Evolutionary conservation across 2,329 filamentous ascomycete species (phyloP).

Genomic region (Ophiostoma novo-ulmi): DNA sequence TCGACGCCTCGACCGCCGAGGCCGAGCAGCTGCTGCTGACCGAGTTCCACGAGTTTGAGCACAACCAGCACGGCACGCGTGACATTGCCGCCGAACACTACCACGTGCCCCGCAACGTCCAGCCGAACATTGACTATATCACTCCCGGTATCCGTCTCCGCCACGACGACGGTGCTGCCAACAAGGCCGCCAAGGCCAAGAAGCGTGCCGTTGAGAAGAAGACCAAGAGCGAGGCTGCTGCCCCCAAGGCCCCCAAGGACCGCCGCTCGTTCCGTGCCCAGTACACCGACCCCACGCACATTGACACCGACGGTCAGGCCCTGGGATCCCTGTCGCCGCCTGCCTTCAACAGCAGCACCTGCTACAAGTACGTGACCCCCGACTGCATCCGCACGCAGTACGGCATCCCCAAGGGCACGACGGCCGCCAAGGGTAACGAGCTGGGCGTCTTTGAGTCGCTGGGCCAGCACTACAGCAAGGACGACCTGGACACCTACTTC

Average conservation of each 20-base stretch:
- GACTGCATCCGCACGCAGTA: constrained; percentile 29
- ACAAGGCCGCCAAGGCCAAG: constrained; percentile 18
- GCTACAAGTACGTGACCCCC: constrained; percentile 27
- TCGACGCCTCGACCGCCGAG: constrained; percentile 30
- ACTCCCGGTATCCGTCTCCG: constrained; percentile 51
- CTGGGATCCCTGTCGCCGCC: constrained; percentile 8
- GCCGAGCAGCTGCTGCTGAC: constrained; percentile 30
- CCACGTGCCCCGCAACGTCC: constrained; percentile 45
- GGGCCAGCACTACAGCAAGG: constrained; percentile 31
- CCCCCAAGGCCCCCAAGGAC: constrained; percentile 1
- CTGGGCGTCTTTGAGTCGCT: constrained; percentile 32
- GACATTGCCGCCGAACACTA: constrained; percentile 30
- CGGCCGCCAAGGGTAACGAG: constrained; percentile 28
- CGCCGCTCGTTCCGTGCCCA: constrained; percentile 13
- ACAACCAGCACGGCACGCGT: constrained; percentile 26
- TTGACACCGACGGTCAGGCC: constrained; percentile 11
- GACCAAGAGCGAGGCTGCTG: constrained; percentile 7
- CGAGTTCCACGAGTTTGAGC: constrained; percentile 30
- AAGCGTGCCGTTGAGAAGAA: constrained; percentile 14
- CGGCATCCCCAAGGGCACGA: constrained; percentile 27
- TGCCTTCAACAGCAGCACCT: constrained; percentile 26
- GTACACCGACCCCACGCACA: constrained; percentile 17
- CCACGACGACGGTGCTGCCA: constrained; percentile 21
- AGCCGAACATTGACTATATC: constrained; percentile 51
- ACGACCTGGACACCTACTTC: constrained; percentile 30